phyloP scores from a whole-genome alignment of 2,329 filamentous ascomycete species.

The Fusarium sublunatum region DNA sequence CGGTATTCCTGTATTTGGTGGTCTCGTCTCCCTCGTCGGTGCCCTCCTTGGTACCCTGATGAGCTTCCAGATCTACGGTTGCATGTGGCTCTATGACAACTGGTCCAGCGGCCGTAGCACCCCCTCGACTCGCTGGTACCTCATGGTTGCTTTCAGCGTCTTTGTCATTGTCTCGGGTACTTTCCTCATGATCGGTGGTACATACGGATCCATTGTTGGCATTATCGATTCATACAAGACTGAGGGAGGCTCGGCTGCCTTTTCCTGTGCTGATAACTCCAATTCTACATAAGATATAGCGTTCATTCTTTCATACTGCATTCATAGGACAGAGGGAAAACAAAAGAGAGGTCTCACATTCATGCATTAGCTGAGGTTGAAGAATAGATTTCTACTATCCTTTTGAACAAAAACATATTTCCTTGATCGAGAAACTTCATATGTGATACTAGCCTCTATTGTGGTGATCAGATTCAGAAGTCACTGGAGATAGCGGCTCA shows the following conservation, averaged over 20 bases:
- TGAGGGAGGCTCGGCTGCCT: constrained; percentile 53
- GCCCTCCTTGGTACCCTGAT: constrained; percentile 48
- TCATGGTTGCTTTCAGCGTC: constrained; percentile 29
- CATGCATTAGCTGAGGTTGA: background rate
- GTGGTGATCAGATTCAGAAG: background rate
- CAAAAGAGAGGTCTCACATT: constrained; percentile 5
- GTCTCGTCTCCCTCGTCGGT: constrained; percentile 46
- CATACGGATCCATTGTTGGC: constrained; percentile 57
- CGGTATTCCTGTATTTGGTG: constrained; percentile 44
- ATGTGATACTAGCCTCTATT: background rate
- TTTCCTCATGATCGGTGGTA: constrained; percentile 58
- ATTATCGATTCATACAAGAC: constrained; percentile 50
- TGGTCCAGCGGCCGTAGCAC: constrained; percentile 33
- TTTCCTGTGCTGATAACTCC: constrained; percentile 59
- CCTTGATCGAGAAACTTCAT: background rate
- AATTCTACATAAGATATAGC: constrained; percentile 37
- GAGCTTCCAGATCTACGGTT: constrained; percentile 47
- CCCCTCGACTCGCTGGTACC: constrained; percentile 23
- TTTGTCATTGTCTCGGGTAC: constrained; percentile 38
- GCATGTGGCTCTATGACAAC: constrained; percentile 48
- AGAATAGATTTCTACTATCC: constrained; percentile 10
- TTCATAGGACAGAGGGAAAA: constrained; percentile 8
- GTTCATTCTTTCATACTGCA: constrained; percentile 7
- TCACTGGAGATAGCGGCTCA: background rate
- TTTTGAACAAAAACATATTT: background rate